These are phyloP conservation scores for Xylariaceae sp. DNA, from an alignment of 2,329 filamentous ascomycete species.

Conservation along the genomic window DNA sequence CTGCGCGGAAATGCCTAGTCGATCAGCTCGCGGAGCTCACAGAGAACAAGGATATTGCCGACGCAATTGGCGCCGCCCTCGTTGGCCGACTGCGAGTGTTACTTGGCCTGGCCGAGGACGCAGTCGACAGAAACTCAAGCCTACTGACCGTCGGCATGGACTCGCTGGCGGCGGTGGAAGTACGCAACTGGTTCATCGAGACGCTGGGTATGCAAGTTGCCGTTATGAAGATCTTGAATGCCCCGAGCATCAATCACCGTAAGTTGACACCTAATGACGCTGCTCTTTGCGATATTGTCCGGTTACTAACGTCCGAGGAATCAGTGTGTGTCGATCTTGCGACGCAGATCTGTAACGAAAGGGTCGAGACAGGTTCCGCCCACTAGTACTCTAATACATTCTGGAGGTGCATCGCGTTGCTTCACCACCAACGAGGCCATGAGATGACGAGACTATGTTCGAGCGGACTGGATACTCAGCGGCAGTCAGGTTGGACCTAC, in stretches of 20 bases:
- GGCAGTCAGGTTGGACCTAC: no score
- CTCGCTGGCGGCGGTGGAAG: slow-evolving; percentile 41
- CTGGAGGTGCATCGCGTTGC: no score
- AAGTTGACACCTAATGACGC: background rate
- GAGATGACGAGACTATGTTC: no score
- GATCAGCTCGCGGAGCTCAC: slow-evolving; percentile 28
- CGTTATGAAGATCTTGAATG: slow-evolving; percentile 33
- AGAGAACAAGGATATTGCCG: slow-evolving; percentile 22
- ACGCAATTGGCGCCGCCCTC: slow-evolving; percentile 29
- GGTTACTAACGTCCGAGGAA: background rate
- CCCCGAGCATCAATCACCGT: slow-evolving; percentile 20
- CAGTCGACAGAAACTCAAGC: slow-evolving; percentile 31
- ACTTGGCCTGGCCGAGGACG: slow-evolving; percentile 31
- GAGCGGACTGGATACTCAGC: no score
- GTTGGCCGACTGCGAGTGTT: slow-evolving; percentile 28
- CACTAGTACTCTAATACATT: no score
- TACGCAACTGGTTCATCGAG: slow-evolving; percentile 38
- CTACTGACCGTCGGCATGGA: slow-evolving; percentile 40
- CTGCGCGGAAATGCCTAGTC: slow-evolving; percentile 22
- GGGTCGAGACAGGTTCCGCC: background rate
- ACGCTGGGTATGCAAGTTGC: slow-evolving; percentile 32
- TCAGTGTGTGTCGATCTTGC: background rate
- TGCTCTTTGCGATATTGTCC: background rate
- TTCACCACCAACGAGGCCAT: no score
- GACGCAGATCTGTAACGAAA: background rate